Base-by-base conservation (phyloP, 768 basidiomycete species). In the Lentinula sp. region DNA sequence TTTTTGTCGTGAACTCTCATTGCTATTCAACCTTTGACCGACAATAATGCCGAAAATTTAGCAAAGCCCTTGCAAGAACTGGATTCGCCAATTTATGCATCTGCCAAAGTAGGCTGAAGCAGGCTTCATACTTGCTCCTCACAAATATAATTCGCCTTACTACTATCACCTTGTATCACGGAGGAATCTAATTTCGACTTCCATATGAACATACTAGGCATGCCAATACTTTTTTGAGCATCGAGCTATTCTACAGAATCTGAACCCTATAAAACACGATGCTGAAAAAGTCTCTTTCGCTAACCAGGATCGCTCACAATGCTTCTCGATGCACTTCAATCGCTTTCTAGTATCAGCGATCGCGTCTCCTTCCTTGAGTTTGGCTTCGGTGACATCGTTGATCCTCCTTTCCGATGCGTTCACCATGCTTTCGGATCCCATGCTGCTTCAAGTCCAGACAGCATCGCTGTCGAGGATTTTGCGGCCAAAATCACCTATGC, bases 341-440 rank as follows among this genome's bases (percentile, higher is more conserved):
- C 62, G 10, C 77, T 82, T 39, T 73, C 78, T 57, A 28, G 28
- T 28, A 62, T 72, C 23, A 66, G 73, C 10, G 82, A 82, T 68
- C 70, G 74, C 65, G 70, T 68, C 50, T 73, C 74, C 57, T 84
- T 84, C 70, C 64, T 67, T 57, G 73, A 73, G 60, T 81, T 76
- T 63, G 80, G 82, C 42, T 70, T 77, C 45, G 83, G 81, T 40
- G 64, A 72, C 56, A 67, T 67, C 10, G 67, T 70, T 39, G 34
- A 67, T 35, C 64, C 70, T 21, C 78, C 81, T 8, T 84, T 82
- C 69, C 68, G 70, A 63, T 81, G 78, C 65, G 74, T 85, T 37
- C 84, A 85, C 65, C 80, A 83, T 61, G 84, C 84, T 18, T 84
- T 86, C 67, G 76, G 78, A 55, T 70, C 70, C 59, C 76, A 81